A percentile compares a stretch with the other conserved stretches of the same genome.
Conservation (phyloP, 176 grass and related monocot genomes). For the Carex myosuroides region DNA sequence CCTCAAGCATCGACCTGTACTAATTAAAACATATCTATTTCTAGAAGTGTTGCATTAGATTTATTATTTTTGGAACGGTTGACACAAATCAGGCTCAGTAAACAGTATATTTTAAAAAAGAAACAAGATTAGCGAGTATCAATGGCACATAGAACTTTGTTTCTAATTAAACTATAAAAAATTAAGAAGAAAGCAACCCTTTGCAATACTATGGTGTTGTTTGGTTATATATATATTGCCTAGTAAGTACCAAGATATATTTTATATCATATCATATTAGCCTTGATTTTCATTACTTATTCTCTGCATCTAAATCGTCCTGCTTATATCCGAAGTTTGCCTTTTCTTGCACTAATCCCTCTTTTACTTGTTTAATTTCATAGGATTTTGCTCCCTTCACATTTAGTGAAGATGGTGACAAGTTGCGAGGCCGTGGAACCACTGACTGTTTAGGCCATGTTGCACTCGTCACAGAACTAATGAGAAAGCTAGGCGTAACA, state of each 20-base stretch:
- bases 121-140: background rate
- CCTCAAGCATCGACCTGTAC: background rate
- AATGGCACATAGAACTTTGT: background rate
- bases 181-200: background rate
- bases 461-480: conserved; percentile 79
- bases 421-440: conserved; percentile 67
- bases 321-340: background rate
- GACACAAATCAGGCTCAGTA: background rate
- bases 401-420: conserved; percentile 71
- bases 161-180: conserved; percentile 1
- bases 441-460: conserved; percentile 92
- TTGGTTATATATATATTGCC: background rate
- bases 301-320: background rate
- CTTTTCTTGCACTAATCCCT: background rate
- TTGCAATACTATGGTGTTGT: background rate
- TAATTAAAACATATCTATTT: background rate
- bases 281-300: background rate
- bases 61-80: background rate
- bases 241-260: background rate
- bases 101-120: background rate
- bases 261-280: background rate
- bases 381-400: conserved; percentile 60
- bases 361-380: background rate
- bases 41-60: background rate
- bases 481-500: conserved; percentile 62